phyloP scores from a whole-genome alignment of 768 basidiomycete species.

The Collybiopsis confluens region DNA sequence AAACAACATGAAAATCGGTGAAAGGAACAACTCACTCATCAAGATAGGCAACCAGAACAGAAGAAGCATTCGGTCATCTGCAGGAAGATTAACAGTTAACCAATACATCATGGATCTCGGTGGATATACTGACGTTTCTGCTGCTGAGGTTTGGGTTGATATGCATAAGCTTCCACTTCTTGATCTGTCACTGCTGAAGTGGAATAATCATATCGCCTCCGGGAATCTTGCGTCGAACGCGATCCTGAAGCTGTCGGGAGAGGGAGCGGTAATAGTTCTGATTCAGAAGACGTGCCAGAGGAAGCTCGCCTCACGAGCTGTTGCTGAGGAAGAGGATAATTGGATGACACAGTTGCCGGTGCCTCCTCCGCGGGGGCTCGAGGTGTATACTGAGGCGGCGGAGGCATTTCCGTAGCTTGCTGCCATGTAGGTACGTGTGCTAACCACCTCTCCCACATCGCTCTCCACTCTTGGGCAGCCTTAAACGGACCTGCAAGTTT shows the following conservation, averaged over 20 bases:
- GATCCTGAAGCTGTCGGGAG: slow-evolving; percentile 18
- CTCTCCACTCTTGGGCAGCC: slow-evolving; percentile 59
- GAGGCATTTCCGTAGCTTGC: slow-evolving; percentile 45
- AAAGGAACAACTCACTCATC: slow-evolving; percentile 49
- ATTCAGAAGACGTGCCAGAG: slow-evolving; percentile 11
- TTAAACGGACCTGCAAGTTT: slow-evolving; percentile 40
- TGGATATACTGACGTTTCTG: slow-evolving; percentile 60
- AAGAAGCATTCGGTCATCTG: slow-evolving; percentile 82
- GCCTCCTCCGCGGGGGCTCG: slow-evolving; percentile 31
- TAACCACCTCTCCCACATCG: slow-evolving; percentile 77
- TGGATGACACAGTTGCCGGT: background rate
- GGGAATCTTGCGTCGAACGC: slow-evolving; percentile 27
- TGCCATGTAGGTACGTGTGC: slow-evolving; percentile 38
- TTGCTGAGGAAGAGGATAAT: background rate
- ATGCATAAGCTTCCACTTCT: slow-evolving; percentile 66
- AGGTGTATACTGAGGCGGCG: slow-evolving; percentile 75
- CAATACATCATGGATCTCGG: background rate
- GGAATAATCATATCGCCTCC: slow-evolving; percentile 40
- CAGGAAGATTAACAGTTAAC: slow-evolving; percentile 10
- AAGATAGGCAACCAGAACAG: slow-evolving; percentile 87
- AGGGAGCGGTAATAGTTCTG: slow-evolving; percentile 14
- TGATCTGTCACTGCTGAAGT: slow-evolving; percentile 50
- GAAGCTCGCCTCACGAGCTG: background rate
- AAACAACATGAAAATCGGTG: background rate
- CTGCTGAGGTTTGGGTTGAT: slow-evolving; percentile 53